phyloP scores from a whole-genome alignment of 2,329 filamentous ascomycete genomes.

The Hypoxylon sp. region DNA sequence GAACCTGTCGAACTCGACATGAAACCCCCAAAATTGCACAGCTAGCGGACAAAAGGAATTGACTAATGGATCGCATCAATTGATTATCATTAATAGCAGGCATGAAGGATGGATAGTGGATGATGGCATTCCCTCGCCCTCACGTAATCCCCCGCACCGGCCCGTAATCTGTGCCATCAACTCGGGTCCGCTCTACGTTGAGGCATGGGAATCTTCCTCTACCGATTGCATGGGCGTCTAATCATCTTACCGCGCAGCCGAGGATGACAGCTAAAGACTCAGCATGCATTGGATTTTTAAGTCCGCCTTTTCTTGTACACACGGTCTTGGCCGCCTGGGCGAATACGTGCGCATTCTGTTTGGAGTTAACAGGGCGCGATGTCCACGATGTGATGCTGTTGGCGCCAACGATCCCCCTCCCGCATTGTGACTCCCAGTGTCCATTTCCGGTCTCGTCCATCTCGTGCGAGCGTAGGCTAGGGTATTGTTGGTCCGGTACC shows the following conservation, averaged over 20 bases:
- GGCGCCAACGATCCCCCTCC: slow-evolving; percentile 12
- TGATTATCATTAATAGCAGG: slow-evolving; percentile 9
- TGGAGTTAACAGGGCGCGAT: slow-evolving; percentile 9
- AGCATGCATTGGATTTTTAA: not conserved
- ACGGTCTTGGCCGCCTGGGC: not conserved
- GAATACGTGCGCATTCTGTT: slow-evolving; percentile 5
- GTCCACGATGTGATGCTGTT: slow-evolving; percentile 10
- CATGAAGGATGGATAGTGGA: too few species aligned
- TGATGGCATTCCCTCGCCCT: slow-evolving; percentile 5
- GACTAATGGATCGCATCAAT: slow-evolving; percentile 1
- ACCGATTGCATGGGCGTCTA: slow-evolving; percentile 22
- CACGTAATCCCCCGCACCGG: slow-evolving; percentile 33
- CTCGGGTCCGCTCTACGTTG: slow-evolving; percentile 20
- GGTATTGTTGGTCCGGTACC: slow-evolving; percentile 4
- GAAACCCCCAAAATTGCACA: not conserved
- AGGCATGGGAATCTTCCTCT: slow-evolving; percentile 2
- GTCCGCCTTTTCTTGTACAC: slow-evolving; percentile 2
- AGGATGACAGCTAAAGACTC: slow-evolving; percentile 2
- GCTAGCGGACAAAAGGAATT: slow-evolving; percentile 9
- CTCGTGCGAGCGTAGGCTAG: not conserved
- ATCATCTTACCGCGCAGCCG: slow-evolving; percentile 7
- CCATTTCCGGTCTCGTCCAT: slow-evolving; percentile 19
- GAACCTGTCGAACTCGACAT: not conserved
- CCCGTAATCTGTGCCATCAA: slow-evolving; percentile 24
- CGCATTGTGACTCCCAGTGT: slow-evolving; percentile 12